Evolutionary conservation across 2,329 filamentous ascomycete genomes (phyloP).

Genomic region (Colletotrichum ledebouriae): DNA sequence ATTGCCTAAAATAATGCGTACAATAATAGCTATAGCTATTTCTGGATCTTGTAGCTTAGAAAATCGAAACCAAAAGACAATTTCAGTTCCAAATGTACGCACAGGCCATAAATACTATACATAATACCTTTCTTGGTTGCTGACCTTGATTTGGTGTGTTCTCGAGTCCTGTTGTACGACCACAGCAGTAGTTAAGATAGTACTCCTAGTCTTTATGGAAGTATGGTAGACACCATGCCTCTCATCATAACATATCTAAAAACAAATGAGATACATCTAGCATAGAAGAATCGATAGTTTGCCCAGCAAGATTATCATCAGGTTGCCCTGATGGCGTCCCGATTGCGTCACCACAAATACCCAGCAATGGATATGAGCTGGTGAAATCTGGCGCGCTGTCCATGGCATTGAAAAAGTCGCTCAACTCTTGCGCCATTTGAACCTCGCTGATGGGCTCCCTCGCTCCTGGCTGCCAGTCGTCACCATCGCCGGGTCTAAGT

Average conservation of each 20-base stretch:
- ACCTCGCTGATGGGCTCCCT: slow-evolving; percentile 5
- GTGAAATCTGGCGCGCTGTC: slow-evolving; percentile 9
- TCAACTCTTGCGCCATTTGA: slow-evolving; percentile 37
- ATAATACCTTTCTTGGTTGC: too few species aligned
- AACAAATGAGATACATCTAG: slow-evolving; percentile 29
- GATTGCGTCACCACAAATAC: not conserved
- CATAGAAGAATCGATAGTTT: not conserved
- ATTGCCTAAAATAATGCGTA: too few species aligned
- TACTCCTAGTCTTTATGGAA: too few species aligned
- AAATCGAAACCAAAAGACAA: too few species aligned
- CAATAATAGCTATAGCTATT: too few species aligned
- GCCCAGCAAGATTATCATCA: not conserved
- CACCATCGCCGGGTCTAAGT: not conserved
- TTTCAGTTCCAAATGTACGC: too few species aligned
- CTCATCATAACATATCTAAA: slow-evolving; percentile 35
- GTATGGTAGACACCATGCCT: too few species aligned
- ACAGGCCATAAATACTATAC: too few species aligned
- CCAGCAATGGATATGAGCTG: slow-evolving; percentile 12
- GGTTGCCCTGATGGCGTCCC: not conserved
- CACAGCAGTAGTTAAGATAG: too few species aligned
- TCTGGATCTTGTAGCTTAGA: too few species aligned
- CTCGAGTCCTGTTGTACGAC: too few species aligned
- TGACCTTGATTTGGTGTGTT: too few species aligned
- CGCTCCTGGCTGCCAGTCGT: not conserved
- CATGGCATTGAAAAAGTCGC: slow-evolving; percentile 33